Conservation (phyloP, 2,329 filamentous ascomycete species). For the Stemphylium lycopersici region DNA sequence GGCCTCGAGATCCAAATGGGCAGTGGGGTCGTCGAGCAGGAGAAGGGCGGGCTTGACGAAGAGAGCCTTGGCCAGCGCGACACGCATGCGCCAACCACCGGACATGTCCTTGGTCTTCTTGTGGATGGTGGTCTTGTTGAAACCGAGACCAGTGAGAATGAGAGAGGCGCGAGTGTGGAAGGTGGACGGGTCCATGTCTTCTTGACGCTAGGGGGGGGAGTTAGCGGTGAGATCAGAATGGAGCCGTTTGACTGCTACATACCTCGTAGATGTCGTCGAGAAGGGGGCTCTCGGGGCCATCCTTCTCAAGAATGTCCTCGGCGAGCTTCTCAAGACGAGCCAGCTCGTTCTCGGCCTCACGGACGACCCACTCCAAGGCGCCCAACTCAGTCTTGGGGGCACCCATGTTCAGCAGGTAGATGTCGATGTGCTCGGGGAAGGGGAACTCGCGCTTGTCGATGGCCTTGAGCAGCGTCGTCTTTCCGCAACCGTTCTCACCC, state of each 20-base stretch:
- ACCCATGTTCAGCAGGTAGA: conserved; percentile 97
- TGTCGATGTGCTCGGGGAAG: conserved; percentile 94
- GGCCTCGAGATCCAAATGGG: conserved; percentile 98
- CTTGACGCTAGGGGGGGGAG: conserved; percentile 74
- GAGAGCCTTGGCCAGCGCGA: conserved; percentile 93
- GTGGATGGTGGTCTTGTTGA: conserved; percentile 97
- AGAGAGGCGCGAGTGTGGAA: conserved; percentile 95
- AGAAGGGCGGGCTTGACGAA: conserved; percentile 98
- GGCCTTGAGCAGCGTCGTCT: conserved; percentile 95
- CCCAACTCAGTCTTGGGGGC: conserved; percentile 87
- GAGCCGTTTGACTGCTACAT: conserved; percentile 47
- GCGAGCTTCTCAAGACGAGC: conserved; percentile 85
- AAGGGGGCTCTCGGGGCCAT: conserved; percentile 88
- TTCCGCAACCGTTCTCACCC: conserved; percentile 99
- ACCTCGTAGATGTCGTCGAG: conserved; percentile 96
- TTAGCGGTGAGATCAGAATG: conserved; percentile 4
- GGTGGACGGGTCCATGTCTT: conserved; percentile 97
- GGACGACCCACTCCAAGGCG: conserved; percentile 96
- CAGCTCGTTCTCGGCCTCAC: conserved; percentile 91
- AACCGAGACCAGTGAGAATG: conserved; percentile 97
- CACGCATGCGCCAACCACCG: conserved; percentile 99
- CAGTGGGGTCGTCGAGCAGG: conserved; percentile 96
- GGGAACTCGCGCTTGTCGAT: conserved; percentile 94
- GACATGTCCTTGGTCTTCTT: conserved; percentile 99
- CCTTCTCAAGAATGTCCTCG: conserved; percentile 87